A percentile compares a stretch with the other conserved stretches of the same genome.
Evolutionary conservation across 129 eudicot genomes (phyloP).

Genomic region (Erigeron canadensis): DNA sequence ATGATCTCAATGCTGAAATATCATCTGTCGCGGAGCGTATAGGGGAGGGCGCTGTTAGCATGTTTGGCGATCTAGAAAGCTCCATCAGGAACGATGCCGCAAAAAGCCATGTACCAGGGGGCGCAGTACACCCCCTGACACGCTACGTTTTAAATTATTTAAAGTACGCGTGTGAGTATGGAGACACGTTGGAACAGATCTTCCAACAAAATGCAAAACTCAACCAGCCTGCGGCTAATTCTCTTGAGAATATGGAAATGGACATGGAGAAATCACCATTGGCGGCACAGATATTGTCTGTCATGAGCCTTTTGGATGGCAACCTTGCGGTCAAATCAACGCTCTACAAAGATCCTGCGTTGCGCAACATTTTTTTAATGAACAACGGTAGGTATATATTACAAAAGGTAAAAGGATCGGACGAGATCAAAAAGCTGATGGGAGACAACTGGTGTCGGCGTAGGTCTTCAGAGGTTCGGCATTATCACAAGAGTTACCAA

Average conservation of each 20-base stretch:
- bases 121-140: conserved; percentile 90
- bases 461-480: conserved; percentile 69
- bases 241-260: conserved; percentile 16
- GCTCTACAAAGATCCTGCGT: conserved; percentile 61
- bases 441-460: conserved; percentile 71
- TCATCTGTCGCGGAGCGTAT: conserved; percentile 35
- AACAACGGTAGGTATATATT: conserved; percentile 80
- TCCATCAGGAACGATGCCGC: conserved; percentile 63
- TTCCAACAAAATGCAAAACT: conserved; percentile 41
- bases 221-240: background rate
- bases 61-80: conserved; percentile 62
- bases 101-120: conserved; percentile 64
- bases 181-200: conserved; percentile 52
- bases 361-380: conserved; percentile 69
- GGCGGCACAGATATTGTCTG: conserved; percentile 42
- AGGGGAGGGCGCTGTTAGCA: conserved; percentile 53
- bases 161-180: conserved; percentile 67
- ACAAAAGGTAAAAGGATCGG: conserved; percentile 72
- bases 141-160: conserved; percentile 84
- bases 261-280: conserved; percentile 44
- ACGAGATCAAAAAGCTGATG: conserved; percentile 58
- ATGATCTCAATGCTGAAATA: conserved; percentile 48
- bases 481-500: conserved; percentile 82
- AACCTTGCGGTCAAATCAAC: conserved; percentile 58
- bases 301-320: conserved; percentile 56